Conservation (phyloP, 371 early-diverging fungal species). For the Funneliformis caledonium region DNA sequence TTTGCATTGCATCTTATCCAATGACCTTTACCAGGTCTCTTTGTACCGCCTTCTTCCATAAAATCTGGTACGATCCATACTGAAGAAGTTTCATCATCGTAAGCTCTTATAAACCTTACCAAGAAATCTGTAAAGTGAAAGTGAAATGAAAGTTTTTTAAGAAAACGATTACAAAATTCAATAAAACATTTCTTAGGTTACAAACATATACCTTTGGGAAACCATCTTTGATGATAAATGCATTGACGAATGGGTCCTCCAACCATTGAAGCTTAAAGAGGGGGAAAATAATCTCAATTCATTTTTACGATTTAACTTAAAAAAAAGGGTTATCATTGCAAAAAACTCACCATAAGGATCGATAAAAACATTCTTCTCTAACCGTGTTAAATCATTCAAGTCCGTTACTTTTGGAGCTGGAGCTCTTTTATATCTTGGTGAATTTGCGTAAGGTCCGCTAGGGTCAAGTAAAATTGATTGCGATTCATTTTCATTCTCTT, state of each 20-base stretch:
- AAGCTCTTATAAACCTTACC: constrained; percentile 21
- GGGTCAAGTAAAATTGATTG: constrained; percentile 20
- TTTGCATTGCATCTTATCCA: constrained; percentile 7
- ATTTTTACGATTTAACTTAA: background rate
- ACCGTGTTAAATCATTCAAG: background rate
- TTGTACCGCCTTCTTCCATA: constrained; percentile 15
- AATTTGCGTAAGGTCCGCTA: background rate
- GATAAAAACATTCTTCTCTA: background rate
- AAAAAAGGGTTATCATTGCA: background rate
- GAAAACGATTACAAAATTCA: background rate
- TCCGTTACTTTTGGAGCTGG: background rate
- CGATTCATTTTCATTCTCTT: background rate
- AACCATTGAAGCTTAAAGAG: background rate
- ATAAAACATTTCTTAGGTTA: too few species aligned
- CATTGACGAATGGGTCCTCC: background rate
- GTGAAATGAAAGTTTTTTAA: background rate
- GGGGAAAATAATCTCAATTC: background rate
- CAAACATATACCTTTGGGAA: background rate
- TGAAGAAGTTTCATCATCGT: constrained; percentile 3
- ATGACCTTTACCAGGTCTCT: constrained; percentile 9
- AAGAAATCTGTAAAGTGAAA: constrained; percentile 1
- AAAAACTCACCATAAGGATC: constrained; percentile 8
- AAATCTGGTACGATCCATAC: constrained; percentile 12
- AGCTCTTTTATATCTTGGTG: constrained; percentile 20
- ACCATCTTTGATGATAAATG: constrained; percentile 17